phyloP scores from a whole-genome alignment of 768 basidiomycete genomes.

The Pleurotus citrinopileatus region DNA sequence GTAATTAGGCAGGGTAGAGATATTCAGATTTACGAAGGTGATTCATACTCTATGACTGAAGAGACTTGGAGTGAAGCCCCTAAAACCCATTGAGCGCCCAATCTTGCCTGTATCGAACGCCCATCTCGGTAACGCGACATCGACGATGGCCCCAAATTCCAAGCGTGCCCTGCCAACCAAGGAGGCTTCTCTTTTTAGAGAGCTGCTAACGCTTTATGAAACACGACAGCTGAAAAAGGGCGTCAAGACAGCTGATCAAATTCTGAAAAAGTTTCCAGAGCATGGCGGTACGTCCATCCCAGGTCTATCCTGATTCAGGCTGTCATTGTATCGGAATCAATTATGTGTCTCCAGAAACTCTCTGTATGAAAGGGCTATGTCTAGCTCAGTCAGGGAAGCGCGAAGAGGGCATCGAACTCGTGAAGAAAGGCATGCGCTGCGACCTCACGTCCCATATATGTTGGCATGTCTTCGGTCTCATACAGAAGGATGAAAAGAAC shows the following conservation, averaged over 20 bases:
- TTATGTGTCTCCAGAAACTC: conserved; percentile 74
- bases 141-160: conserved; percentile 17
- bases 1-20: no score
- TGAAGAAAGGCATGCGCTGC: conserved; percentile 78
- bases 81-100: not conserved
- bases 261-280: conserved; percentile 93
- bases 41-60: no score
- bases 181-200: conserved; percentile 83
- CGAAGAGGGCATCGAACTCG: conserved; percentile 79
- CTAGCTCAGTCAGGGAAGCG: conserved; percentile 75
- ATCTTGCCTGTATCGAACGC: no score
- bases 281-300: conserved; percentile 73
- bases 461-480: conserved; percentile 97
- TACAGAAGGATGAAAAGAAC: conserved; percentile 92
- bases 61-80: no score
- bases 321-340: conserved; percentile 2
- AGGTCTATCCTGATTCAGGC: conserved; percentile 1
- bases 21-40: no score
- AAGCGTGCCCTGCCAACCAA: conserved; percentile 74
- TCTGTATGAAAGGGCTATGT: conserved; percentile 95
- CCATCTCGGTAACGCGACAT: no score
- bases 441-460: conserved; percentile 90
- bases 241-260: conserved; percentile 86
- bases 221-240: conserved; percentile 85
- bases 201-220: conserved; percentile 86